Evolutionary conservation across 2,329 filamentous ascomycete genomes (phyloP), one percentile per base, ranked within the genome.

Genomic region (Davidsoniella virescens): DNA sequence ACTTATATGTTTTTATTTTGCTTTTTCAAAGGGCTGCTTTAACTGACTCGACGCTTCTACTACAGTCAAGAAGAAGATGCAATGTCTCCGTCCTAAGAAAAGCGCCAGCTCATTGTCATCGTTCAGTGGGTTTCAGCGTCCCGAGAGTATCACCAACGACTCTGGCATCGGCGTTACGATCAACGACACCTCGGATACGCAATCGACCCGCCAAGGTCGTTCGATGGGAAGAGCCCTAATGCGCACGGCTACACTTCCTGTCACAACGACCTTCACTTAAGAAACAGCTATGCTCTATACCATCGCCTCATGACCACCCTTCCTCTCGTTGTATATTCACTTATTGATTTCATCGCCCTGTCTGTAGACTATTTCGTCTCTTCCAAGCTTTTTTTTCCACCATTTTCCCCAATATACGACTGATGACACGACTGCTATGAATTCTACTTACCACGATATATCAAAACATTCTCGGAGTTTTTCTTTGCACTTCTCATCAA

Each of bases 51-150:
- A 29, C 26, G 26, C 26, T 29, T 29, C 26, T 6, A 29, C 26
- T 29, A 48, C 44, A 53, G 48, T 53, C 52, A 53, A 47, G 52
- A 53, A 53, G 48, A 53, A 53, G 52, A 44, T 53, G 29, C 47
- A 47, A 8, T 37, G 23, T 33, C 46, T 46, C 23, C 40, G 42
- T 16, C 42, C 38, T 25, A 53, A 45, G 23, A 53, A 53, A 23
- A 23, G 43, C 20, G 50, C 38, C 18, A 45, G 39, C 40, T 40
- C 44, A 9, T 29, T 29, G 26, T 7, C 26, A 10, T 29, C 26
- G 26, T 8, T 29, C 10, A 10, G 26, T 36, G 44, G 43, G 23
- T 51, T 49, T 49, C 47, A 49, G 7, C 33, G 44, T 25, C 17
- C 44, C 29, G 17, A 47, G 38, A 50, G 52, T 40, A 40, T 45